Base-by-base conservation (phyloP, 176 grass and related monocot species). In the Pontederia crassipes region DNA sequence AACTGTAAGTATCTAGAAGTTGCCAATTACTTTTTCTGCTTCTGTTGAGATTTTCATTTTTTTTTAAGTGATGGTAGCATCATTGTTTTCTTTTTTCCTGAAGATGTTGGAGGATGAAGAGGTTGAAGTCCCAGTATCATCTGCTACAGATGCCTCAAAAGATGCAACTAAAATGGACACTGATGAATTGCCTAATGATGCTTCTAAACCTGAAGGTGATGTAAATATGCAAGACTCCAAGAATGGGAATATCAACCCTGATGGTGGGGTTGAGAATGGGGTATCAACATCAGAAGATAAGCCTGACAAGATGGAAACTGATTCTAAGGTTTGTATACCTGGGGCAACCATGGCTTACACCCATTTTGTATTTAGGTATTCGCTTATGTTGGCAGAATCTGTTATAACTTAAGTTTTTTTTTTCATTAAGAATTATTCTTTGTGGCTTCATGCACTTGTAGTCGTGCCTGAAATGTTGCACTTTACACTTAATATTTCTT, bases 101-200 rank as follows among this genome's bases (percentile, higher is more conserved):
- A 52, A 97, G 93, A 89, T 97, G 78, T 61, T 97, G 64, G 93
- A 97, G 77, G 92, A 93, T 53, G 84, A 92, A 67, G 83, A 82
- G 46, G 59, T 87, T 64, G 87, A 92, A 57, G 81, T 87, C 82
- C 83, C 72, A 8, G 81, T 88, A 8, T 80, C 81, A 58, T 17
- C 63, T 67, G 12, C 65, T 12, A 68, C 69, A 48, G 84, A 88
- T 16, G 64, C 5, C 67, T 46, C 52, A 48, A 90, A 82, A 48
- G 87, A 90, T 26, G 45, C 65, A 59, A 45, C 58, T 26, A 85
- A 88, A 48, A 97, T 88, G 93, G 87, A 97, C 5, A 83, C 74
- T 57, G 81, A 97, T 69, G 75, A 90, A 58, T 49, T 63, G 8
- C 68, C 78, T 32, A 82, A 45, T 49, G 84, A 79, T 1, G 62